Evolutionary conservation across 2,329 filamentous ascomycete genomes (phyloP), one percentile per base, ranked within the genome.

Genomic region (Verticillium longisporum): DNA sequence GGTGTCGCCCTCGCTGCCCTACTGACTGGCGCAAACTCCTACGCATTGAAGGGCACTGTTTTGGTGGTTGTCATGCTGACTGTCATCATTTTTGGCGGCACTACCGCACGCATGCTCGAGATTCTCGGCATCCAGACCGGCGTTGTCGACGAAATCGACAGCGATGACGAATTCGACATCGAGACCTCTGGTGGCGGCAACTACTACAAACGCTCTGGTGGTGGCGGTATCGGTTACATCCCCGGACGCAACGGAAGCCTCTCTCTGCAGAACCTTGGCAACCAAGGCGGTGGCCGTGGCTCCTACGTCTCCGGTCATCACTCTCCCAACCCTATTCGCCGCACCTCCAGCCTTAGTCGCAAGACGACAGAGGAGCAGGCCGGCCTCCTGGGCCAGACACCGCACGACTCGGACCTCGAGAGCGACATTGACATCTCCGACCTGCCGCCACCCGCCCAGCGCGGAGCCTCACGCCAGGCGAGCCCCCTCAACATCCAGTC

Each of bases 131-230:
- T 99, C 64, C 87, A 92, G 61, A 99, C 94, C 0, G 95, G 95
- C 0, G 94, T 99, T 0, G 91, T 97, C 0, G 95, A 99, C 69
- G 95, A 99, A 72, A 90, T 96, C 55, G 95, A 99, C 72, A 97
- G 92, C 55, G 95, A 99, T 71, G 95, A 99, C 71, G 95, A 99
- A 74, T 99, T 99, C 69, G 95, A 99, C 72, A 99, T 97, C 64
- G 95, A 97, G 73, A 78, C 81, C 13, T 86, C 90, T 58, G 84
- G 84, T 18, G 82, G 84, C 31, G 88, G 88, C 11, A 87, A 89
- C 7, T 96, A 93, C 69, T 88, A 89, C 68, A 95, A 96, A 72
- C 89, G 91, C 66, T 85, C 88, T 38, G 90, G 90, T 58, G 85
- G 82, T 31, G 33, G 21, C 6, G 91, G 84, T 14, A 86, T 96